Base-by-base conservation (phyloP, 352 stramenopile genomes). In the Globisporangium lucens region DNA sequence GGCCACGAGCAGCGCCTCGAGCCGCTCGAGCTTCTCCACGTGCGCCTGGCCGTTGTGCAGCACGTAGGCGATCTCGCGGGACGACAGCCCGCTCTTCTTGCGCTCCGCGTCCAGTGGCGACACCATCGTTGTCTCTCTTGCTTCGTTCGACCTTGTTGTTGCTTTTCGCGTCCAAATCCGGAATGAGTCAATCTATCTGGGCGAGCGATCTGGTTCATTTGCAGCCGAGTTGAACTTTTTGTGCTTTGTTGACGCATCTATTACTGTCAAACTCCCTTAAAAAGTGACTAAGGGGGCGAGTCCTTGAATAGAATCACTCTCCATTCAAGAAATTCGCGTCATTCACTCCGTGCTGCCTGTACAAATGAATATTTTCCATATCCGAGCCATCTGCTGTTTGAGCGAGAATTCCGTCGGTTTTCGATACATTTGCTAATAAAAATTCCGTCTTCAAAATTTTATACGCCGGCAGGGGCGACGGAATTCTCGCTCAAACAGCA, bases 1-100 rank as follows among this genome's bases (percentile, higher is more conserved):
- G 36, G 74, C 61, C 10, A 83, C 68, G 24, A 93, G 76, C 66
- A 93, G 72, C 36, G 73, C 64, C 71, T 91, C 81, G 56, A 91
- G 74, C 1, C 76, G 79, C 74, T 91, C 81, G 20, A 80, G 56
- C 29, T 76, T 75, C 73, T 91, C 79, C 35, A 85, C 78, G 22
- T 75, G 71, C 46, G 63, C 64, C 72, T 85, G 77, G 67, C 75
- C 73, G 69, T 82, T 78, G 66, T 88, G 72, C 61, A 94, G 58
- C 70, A 87, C 83, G 71, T 79, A 89, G 33, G 83, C 75, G 64
- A 92, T 71, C 66, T 91, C 82, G 17, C 80, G 81, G 24, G 82
- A 59, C 17, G 75, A 66, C 2, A 93, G 71, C 8, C 67, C 62
- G 52, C 81, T 89, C 61, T 66, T 68, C 46, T 71, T 69, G 63